These are phyloP conservation scores for Akanthomyces dipterigenus DNA, from an alignment of 2,329 filamentous ascomycete species.

Conservation along the genomic window DNA sequence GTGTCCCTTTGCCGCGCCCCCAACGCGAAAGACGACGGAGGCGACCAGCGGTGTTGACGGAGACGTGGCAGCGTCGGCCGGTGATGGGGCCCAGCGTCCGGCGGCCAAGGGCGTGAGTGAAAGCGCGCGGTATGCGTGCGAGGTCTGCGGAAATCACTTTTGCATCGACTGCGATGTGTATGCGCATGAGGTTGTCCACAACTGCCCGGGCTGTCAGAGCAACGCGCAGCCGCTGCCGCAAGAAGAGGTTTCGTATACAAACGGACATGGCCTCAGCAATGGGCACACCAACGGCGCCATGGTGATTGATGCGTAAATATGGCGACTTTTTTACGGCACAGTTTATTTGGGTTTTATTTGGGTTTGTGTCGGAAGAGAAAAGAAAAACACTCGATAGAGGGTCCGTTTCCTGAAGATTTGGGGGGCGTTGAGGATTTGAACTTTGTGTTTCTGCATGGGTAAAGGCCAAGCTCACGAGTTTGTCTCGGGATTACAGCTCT, in stretches of 20 bases:
- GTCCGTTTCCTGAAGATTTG: background rate
- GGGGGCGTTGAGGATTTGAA: background rate
- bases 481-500: background rate
- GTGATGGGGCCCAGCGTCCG: background rate
- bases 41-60: constrained; percentile 14
- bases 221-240: constrained; percentile 21
- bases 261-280: constrained; percentile 14
- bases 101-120: constrained; percentile 65
- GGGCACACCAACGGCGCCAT: constrained; percentile 35
- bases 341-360: background rate
- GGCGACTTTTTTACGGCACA: background rate
- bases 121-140: constrained; percentile 81
- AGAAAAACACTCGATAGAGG: background rate
- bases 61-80: constrained; percentile 16
- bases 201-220: constrained; percentile 83
- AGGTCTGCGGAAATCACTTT: constrained; percentile 82
- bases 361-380: background rate
- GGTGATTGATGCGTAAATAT: constrained; percentile 33
- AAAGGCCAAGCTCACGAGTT: background rate
- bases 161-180: constrained; percentile 98
- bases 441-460: background rate
- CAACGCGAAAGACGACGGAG: constrained; percentile 9
- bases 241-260: constrained; percentile 20
- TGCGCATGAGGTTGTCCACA: constrained; percentile 88
- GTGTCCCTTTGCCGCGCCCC: constrained; percentile 56